Percentiles rank a stretch among this genome's conserved stretches.
Conservation (phyloP, 2,329 filamentous ascomycete species). For the Fusarium lyarnte region DNA sequence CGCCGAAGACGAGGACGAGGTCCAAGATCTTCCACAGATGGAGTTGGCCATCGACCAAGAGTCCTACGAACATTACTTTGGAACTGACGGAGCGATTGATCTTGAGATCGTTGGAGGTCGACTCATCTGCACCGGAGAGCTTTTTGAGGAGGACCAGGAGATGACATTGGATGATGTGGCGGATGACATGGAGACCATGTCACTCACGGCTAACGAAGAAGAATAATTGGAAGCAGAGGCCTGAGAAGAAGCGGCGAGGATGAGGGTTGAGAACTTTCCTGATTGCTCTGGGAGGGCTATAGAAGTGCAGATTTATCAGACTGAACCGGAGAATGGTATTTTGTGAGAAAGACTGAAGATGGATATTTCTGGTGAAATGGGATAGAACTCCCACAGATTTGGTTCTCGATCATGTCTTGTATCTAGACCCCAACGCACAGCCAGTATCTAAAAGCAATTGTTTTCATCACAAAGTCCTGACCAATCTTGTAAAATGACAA, state of each 20-base stretch:
- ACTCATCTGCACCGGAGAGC: slow-evolving; percentile 29
- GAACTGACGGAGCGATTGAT: slow-evolving; percentile 37
- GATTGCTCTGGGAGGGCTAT: not conserved
- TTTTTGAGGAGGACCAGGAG: slow-evolving; percentile 24
- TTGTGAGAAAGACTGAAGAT: slow-evolving; percentile 24
- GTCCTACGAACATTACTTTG: slow-evolving; percentile 40
- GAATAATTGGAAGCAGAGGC: not conserved
- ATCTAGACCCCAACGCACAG: not conserved
- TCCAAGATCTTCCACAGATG: slow-evolving; percentile 41
- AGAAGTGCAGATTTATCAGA: not conserved
- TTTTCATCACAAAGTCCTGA: not conserved
- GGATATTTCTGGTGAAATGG: slow-evolving; percentile 22
- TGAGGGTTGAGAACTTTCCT: not conserved
- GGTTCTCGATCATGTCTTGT: not conserved
- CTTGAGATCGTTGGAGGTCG: slow-evolving; percentile 40
- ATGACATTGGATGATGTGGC: not conserved
- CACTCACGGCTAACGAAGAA: not conserved
- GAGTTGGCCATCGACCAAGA: slow-evolving; percentile 46
- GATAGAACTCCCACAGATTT: not conserved
- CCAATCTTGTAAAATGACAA: not conserved
- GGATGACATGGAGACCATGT: not conserved
- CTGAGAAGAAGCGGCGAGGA: not conserved
- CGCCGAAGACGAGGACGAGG: slow-evolving; percentile 40
- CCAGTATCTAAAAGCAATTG: slow-evolving; percentile 8
- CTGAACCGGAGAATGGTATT: not conserved